phyloP scores from a whole-genome alignment of 192 early-diverging fungal species.

The Fimicolochytrium jonesii region DNA sequence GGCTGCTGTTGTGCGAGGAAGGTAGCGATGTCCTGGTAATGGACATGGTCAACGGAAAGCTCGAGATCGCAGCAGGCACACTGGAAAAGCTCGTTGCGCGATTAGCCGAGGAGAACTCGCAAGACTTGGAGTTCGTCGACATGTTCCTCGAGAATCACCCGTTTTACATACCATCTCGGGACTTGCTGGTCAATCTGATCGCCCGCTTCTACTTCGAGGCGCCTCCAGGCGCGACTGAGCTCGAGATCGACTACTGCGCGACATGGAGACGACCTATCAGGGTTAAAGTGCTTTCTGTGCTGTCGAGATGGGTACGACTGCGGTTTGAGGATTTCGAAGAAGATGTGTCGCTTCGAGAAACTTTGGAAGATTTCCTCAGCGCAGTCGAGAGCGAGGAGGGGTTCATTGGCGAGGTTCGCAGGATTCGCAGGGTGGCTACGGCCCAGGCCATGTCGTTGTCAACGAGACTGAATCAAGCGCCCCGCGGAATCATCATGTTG shows the following conservation, averaged over 20 bases:
- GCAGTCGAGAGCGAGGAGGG: conserved; percentile 30
- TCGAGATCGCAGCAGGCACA: conserved; percentile 59
- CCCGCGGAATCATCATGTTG: not conserved
- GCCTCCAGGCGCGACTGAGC: not conserved
- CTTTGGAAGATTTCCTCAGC: conserved; percentile 47
- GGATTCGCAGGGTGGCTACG: not conserved
- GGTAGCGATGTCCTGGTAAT: conserved; percentile 54
- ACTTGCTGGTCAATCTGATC: conserved; percentile 53
- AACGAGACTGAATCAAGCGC: not conserved
- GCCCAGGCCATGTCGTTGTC: conserved; percentile 17
- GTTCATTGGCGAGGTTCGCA: not conserved
- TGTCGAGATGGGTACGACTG: conserved; percentile 59
- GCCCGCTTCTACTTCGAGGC: conserved; percentile 53
- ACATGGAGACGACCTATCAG: not conserved
- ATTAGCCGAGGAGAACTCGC: conserved; percentile 59
- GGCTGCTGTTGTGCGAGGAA: conserved; percentile 51
- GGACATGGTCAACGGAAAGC: conserved; percentile 46
- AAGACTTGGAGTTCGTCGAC: conserved; percentile 68
- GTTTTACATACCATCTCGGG: conserved; percentile 55
- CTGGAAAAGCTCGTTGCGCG: conserved; percentile 58
- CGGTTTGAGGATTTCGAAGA: conserved; percentile 58
- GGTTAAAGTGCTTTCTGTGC: conserved; percentile 52
- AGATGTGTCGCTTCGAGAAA: conserved; percentile 33
- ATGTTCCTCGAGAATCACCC: conserved; percentile 54
- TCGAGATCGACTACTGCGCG: not conserved